Percentiles rank a stretch among this genome's conserved stretches.
Evolutionary conservation across 1,284 basidiomycete genomes (phyloP).

Genomic region (Taiwanofungus camphoratus): DNA sequence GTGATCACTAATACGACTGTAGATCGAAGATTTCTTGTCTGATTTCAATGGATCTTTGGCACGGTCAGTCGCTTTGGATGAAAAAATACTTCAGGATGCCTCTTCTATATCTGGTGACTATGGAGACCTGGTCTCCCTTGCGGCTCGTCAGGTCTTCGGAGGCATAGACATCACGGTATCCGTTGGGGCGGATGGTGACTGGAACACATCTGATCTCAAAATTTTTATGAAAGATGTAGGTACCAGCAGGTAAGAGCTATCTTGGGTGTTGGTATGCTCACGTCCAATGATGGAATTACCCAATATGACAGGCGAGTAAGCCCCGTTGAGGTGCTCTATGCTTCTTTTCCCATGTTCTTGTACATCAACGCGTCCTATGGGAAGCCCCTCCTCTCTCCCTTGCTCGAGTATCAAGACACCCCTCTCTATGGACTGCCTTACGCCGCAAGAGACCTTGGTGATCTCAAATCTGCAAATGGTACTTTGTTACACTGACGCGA

Average conservation of each 20-base stretch:
- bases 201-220: slow-evolving; percentile 35
- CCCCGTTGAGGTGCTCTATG: slow-evolving; percentile 44
- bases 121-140: slow-evolving; percentile 34
- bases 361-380: slow-evolving; percentile 40
- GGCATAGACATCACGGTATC: slow-evolving; percentile 33
- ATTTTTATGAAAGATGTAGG: slow-evolving; percentile 39
- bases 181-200: slow-evolving; percentile 27
- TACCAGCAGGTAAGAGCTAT: slow-evolving; percentile 9
- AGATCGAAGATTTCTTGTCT: slow-evolving; percentile 16
- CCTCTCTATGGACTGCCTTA: slow-evolving; percentile 23
- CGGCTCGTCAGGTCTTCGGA: slow-evolving; percentile 36
- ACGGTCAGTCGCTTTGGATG: slow-evolving; percentile 22
- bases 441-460: slow-evolving; percentile 40
- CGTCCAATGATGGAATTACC: slow-evolving; percentile 14
- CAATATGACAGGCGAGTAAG: slow-evolving; percentile 25
- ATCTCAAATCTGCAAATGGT: not conserved
- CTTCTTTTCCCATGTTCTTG: slow-evolving; percentile 40
- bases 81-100: slow-evolving; percentile 18
- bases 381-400: slow-evolving; percentile 36
- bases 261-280: not conserved
- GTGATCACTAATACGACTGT: not conserved
- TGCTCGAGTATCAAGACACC: slow-evolving; percentile 36
- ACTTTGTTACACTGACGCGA: too few species aligned
- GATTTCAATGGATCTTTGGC: slow-evolving; percentile 19
- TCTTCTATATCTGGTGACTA: slow-evolving; percentile 27